phyloP scores from a whole-genome alignment of 768 basidiomycete species.

The Naganishia vaughanmartiniae region DNA sequence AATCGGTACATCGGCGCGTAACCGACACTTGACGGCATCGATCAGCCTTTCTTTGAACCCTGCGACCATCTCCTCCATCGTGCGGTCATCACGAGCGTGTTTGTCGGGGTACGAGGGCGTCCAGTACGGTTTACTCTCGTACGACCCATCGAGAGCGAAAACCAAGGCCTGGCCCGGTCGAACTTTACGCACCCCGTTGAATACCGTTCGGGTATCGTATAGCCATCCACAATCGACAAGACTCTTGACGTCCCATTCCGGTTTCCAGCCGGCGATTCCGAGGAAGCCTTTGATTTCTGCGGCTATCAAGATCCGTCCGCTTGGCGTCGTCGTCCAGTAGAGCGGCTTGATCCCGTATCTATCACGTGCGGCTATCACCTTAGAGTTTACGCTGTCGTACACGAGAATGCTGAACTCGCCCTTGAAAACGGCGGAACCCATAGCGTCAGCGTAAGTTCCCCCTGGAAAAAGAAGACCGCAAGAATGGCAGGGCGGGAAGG shows the following conservation, averaged over 20 bases:
- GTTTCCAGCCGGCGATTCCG: slow-evolving; percentile 39
- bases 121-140: slow-evolving; percentile 41
- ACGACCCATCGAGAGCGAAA: slow-evolving; percentile 30
- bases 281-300: slow-evolving; percentile 47
- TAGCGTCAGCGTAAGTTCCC: too few relatives aligned
- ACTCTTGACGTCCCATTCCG: slow-evolving; percentile 44
- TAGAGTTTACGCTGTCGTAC: slow-evolving; percentile 34
- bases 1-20: slow-evolving; percentile 46
- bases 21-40: slow-evolving; percentile 38
- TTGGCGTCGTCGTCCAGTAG: slow-evolving; percentile 34
- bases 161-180: slow-evolving; percentile 44
- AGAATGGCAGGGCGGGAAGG: too few relatives aligned
- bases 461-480: too few relatives aligned
- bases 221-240: slow-evolving; percentile 40
- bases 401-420: slow-evolving; percentile 44
- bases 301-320: slow-evolving; percentile 35
- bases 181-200: slow-evolving; percentile 42
- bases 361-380: slow-evolving; percentile 42
- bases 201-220: slow-evolving; percentile 42
- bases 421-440: too few relatives aligned
- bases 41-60: slow-evolving; percentile 36
- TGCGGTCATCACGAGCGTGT: slow-evolving; percentile 32
- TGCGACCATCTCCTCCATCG: slow-evolving; percentile 43
- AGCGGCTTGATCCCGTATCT: slow-evolving; percentile 48
- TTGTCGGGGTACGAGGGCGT: slow-evolving; percentile 35